A percentile compares a stretch with the other conserved stretches of the same genome.
Evolutionary conservation across 129 eudicot genomes (phyloP).

Genomic region (Calendula officinalis): DNA sequence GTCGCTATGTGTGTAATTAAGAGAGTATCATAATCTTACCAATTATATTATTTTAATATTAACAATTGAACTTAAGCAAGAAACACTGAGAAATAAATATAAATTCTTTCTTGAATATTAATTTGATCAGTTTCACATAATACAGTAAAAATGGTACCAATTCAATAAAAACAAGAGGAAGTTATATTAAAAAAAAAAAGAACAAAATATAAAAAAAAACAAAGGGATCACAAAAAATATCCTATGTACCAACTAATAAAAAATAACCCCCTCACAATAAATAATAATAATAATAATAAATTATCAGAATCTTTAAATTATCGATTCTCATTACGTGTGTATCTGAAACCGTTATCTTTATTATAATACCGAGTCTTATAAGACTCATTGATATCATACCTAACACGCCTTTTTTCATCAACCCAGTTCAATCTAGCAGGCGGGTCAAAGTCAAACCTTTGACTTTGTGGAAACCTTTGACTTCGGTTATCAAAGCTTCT

Average conservation of each 20-base stretch:
- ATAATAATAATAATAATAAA: not conserved
- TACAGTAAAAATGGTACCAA: constrained; percentile 18
- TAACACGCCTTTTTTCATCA: constrained; percentile 47
- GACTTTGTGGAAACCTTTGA: constrained; percentile 12
- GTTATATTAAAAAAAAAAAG: not conserved
- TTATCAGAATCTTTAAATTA: constrained; percentile 5
- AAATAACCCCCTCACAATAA: constrained; percentile 26
- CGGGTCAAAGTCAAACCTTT: constrained; percentile 35
- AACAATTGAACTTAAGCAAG: constrained; percentile 4
- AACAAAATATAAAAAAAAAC: constrained; percentile 7
- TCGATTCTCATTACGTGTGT: constrained; percentile 21
- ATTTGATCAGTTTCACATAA: constrained; percentile 17
- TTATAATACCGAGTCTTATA: constrained; percentile 30
- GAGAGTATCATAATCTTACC: not conserved
- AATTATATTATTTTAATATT: not conserved
- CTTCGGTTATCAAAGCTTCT: constrained; percentile 48
- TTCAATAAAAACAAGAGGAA: constrained; percentile 13
- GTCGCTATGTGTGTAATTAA: constrained; percentile 5
- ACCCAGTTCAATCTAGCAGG: constrained; percentile 44
- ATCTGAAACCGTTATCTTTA: constrained; percentile 34
- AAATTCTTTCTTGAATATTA: constrained; percentile 2
- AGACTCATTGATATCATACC: constrained; percentile 36
- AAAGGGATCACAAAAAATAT: constrained; percentile 24
- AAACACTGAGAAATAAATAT: not conserved
- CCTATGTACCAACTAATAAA: constrained; percentile 34